Evolutionary conservation across 805 yeast species (phyloP).

Genomic region (Kazachstania martiniae): DNA sequence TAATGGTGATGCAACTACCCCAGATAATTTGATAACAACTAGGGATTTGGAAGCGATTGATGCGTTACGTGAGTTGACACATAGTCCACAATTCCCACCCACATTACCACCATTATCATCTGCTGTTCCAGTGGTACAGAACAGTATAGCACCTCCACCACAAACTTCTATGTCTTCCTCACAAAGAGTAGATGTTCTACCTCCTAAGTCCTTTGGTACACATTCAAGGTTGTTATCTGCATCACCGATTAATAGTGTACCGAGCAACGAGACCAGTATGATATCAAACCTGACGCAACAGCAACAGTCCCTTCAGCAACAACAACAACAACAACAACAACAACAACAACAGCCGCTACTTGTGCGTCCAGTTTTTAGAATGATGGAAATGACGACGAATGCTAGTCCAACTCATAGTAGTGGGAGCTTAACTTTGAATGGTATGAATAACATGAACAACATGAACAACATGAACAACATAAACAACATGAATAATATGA

Average conservation of each 20-base stretch:
- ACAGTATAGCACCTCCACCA: too few species aligned
- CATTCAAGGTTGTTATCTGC: conserved; percentile 4
- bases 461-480: too few species aligned
- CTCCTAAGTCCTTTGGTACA: conserved; percentile 5
- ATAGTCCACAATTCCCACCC: conserved; percentile 10
- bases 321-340: conserved; percentile 1
- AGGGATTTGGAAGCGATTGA: conserved; percentile 22
- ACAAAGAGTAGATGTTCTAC: conserved; percentile 6
- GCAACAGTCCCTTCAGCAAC: conserved; percentile 2
- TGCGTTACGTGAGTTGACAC: conserved; percentile 19
- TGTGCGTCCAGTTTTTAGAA: not conserved
- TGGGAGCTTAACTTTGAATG: conserved; percentile 1
- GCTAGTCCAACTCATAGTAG: not conserved
- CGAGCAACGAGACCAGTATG: too few species aligned
- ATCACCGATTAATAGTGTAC: too few species aligned
- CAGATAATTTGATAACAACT: conserved; percentile 4
- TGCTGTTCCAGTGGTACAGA: not conserved
- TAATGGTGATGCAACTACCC: not conserved
- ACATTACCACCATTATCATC: conserved; percentile 2
- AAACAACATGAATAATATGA: too few species aligned
- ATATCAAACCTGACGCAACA: not conserved
- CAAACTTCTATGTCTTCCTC: too few species aligned
- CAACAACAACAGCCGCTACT: not conserved
- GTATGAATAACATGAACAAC: too few species aligned
- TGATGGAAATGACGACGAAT: not conserved